A percentile compares a stretch with the other conserved stretches of the same genome.
Conservation (phyloP, 2,329 filamentous ascomycete species). For the Apiospora kogelbergensis region DNA sequence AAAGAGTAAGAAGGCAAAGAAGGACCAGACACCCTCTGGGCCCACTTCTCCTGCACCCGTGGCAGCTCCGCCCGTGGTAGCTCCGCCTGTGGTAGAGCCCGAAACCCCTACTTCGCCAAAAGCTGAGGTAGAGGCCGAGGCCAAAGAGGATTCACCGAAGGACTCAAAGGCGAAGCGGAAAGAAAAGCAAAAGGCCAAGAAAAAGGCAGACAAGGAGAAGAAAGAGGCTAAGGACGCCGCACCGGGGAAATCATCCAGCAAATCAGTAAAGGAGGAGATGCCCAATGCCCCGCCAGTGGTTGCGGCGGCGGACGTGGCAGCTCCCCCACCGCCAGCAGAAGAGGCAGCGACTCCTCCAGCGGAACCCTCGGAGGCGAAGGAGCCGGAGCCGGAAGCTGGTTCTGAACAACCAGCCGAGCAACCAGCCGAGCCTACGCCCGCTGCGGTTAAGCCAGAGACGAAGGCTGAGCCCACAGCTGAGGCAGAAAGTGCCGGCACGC, state of each 20-base stretch:
- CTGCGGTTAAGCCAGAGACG: neutral
- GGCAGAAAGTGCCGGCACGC: neutral
- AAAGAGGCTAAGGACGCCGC: constrained; percentile 13
- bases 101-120: neutral
- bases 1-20: constrained; percentile 20
- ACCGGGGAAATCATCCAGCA: neutral
- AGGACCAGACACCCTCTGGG: constrained; percentile 13
- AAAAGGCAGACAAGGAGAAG: constrained; percentile 18
- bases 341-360: neutral
- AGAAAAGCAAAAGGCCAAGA: constrained; percentile 18
- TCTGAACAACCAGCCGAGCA: neutral
- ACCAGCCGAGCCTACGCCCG: neutral
- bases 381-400: neutral
- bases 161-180: constrained; percentile 16
- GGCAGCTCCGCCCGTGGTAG: too few relatives aligned
- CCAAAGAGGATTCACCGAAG: neutral
- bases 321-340: neutral
- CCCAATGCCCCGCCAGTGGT: neutral
- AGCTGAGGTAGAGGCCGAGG: neutral
- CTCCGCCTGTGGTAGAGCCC: neutral
- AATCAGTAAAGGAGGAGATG: constrained; percentile 4
- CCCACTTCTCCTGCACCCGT: constrained; percentile 5
- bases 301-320: neutral
- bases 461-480: neutral
- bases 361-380: neutral